phyloP scores from a whole-genome alignment of 2,329 filamentous ascomycete genomes.

The Arthroderma uncinatum region DNA sequence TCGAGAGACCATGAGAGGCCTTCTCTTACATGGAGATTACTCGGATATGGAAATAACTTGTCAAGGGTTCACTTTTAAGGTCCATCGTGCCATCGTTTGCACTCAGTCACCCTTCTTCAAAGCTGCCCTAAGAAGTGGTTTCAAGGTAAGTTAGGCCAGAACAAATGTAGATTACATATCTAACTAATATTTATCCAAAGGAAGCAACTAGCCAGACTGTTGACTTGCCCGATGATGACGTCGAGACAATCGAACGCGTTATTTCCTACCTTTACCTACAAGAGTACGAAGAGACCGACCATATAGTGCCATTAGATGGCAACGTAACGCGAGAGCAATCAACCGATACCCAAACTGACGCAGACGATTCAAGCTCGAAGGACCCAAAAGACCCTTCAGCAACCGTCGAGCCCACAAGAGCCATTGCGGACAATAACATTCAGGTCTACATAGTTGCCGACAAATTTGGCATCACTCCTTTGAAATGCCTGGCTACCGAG shows the following conservation, averaged over 20 bases:
- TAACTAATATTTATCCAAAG: not conserved
- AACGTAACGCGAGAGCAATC: not conserved
- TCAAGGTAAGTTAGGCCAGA: not conserved
- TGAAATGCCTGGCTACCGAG: not conserved
- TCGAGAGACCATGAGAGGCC: not conserved
- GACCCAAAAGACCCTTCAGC: too few relatives aligned
- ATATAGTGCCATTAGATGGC: not conserved
- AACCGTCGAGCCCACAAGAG: not conserved
- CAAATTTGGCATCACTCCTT: not conserved
- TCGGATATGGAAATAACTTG: slow-evolving; percentile 1
- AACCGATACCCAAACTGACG: not conserved
- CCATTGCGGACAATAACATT: not conserved
- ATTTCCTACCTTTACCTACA: not conserved
- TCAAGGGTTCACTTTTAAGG: not conserved
- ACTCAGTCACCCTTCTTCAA: not conserved
- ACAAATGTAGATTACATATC: too few relatives aligned
- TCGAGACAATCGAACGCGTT: slow-evolving; percentile 1
- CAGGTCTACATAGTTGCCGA: slow-evolving; percentile 1
- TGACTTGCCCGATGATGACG: not conserved
- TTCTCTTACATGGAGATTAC: not conserved
- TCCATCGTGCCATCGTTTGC: not conserved
- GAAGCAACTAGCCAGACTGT: not conserved
- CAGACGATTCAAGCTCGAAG: not conserved
- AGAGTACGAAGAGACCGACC: not conserved
- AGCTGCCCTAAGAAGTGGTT: not conserved